Base-by-base conservation (phyloP, 306 rosid species). In the Trifolium fragiferum region DNA sequence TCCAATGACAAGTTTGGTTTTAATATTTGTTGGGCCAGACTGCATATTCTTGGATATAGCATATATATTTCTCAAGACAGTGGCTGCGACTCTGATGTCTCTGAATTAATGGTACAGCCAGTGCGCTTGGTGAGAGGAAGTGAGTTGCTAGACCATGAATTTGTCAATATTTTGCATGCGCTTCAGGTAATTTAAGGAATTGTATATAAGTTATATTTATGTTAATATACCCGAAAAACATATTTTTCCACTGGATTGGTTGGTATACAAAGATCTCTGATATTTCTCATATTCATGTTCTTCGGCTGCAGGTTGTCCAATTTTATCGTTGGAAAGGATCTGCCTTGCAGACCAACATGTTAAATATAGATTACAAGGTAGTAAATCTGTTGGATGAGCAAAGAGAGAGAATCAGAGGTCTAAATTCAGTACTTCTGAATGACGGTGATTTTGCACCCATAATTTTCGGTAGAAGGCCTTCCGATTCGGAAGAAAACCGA, bases 21-120 rank as follows among this genome's bases (percentile, higher is more conserved):
- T 76, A 88, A 92, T 75, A 81, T 94, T 72, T 94, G 96, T 78
- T 90, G 86, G 92, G 99, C 93, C 41, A 87, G 99, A 80, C 76
- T 94, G 78, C 90, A 81, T 54, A 75, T 80, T 57, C 89, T 88
- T 44, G 97, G 99, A 76, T 94, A 84, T 23, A 85, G 74, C 75
- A 51, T 89, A 53, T 77, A 77, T 82, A 74, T 81, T 79, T 77
- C 85, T 69, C 72, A 79, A 69, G 89, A 89, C 19, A 49, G 30
- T 53, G 38, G 70, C 74, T 57, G 66, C 27, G 60, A 76, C 59
- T 84, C 76, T 19, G 88, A 90, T 78, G 83, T 69, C 30, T 76
- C 96, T 10, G 89, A 83, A 55, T 78, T 86, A 55, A 66, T 86
- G 72, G 53, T 77, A 64, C 82, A 79, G 80, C 88, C 87, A 12